phyloP scores from a whole-genome alignment of 148 eudicot species.

The Cornus florida region DNA sequence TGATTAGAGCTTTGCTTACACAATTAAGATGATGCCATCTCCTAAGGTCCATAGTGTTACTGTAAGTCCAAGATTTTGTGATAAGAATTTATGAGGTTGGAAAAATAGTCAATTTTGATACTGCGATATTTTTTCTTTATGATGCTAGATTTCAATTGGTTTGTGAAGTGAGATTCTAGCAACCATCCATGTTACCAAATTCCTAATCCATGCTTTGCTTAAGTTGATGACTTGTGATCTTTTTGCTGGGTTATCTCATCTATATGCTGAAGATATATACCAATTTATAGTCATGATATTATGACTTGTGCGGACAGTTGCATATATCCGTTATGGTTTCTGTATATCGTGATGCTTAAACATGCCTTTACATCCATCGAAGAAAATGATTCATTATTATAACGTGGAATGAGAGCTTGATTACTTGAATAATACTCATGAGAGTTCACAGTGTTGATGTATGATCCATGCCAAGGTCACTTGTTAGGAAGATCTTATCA shows the following conservation, averaged over 20 bases:
- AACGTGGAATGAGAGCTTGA: conserved; percentile 24
- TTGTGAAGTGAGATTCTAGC: not conserved
- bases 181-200: not conserved
- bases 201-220: not conserved
- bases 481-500: conserved; percentile 58
- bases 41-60: not conserved
- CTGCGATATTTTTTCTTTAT: not conserved
- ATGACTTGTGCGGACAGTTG: conserved; percentile 2
- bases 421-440: conserved; percentile 31
- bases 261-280: not conserved
- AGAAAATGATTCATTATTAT: conserved; percentile 12
- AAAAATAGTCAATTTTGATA: not conserved
- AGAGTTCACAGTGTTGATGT: conserved; percentile 42
- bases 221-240: not conserved
- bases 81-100: not conserved
- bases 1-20: not conserved
- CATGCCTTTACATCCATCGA: conserved; percentile 12
- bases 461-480: conserved; percentile 46
- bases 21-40: not conserved
- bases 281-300: conserved; percentile 1
- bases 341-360: conserved; percentile 16
- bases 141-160: not conserved
- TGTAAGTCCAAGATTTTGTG: not conserved
- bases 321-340: conserved; percentile 19
- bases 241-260: not conserved